These are phyloP conservation scores for Hymenoscyphus fructigenus DNA, from an alignment of 2,329 filamentous ascomycete species.

Conservation along the genomic window DNA sequence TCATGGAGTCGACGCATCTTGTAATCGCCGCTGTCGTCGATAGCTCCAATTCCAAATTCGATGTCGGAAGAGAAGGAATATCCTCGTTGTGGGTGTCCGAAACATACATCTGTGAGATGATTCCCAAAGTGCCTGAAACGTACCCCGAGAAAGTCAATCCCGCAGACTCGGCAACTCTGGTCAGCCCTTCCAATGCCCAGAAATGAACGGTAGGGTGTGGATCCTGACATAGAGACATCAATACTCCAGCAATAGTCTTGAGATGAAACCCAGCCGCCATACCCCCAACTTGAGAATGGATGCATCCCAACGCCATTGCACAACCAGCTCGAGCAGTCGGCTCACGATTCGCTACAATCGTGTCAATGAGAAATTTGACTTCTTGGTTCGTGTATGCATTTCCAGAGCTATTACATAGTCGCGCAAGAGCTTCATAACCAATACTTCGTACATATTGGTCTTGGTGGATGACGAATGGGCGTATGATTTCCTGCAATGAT, in stretches of 20 bases:
- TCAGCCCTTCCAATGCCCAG: slow-evolving; percentile 89
- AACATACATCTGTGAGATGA: slow-evolving; percentile 90
- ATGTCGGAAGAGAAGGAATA: slow-evolving; percentile 74
- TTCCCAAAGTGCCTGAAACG: slow-evolving; percentile 85
- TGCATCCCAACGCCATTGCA: slow-evolving; percentile 87
- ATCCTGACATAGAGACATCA: slow-evolving; percentile 97
- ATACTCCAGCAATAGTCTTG: slow-evolving; percentile 93
- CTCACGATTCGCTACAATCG: slow-evolving; percentile 89
- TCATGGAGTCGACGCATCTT: slow-evolving; percentile 87
- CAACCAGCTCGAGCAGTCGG: slow-evolving; percentile 91
- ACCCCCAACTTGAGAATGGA: slow-evolving; percentile 92
- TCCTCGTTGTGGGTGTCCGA: slow-evolving; percentile 90
- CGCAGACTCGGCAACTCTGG: slow-evolving; percentile 84
- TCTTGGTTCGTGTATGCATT: slow-evolving; percentile 86
- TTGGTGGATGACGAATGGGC: slow-evolving; percentile 73
- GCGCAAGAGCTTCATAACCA: slow-evolving; percentile 80
- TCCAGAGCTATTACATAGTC: slow-evolving; percentile 74
- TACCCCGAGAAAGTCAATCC: slow-evolving; percentile 90
- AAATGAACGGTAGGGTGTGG: slow-evolving; percentile 94
- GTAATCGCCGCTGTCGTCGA: slow-evolving; percentile 81
- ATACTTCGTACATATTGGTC: slow-evolving; percentile 85
- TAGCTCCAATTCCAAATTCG: slow-evolving; percentile 85
- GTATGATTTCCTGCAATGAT: slow-evolving; percentile 72
- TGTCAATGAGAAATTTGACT: slow-evolving; percentile 89
- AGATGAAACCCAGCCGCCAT: slow-evolving; percentile 97